phyloP scores from a whole-genome alignment of 345 rosid species.

The Hibiscus tridactylites region DNA sequence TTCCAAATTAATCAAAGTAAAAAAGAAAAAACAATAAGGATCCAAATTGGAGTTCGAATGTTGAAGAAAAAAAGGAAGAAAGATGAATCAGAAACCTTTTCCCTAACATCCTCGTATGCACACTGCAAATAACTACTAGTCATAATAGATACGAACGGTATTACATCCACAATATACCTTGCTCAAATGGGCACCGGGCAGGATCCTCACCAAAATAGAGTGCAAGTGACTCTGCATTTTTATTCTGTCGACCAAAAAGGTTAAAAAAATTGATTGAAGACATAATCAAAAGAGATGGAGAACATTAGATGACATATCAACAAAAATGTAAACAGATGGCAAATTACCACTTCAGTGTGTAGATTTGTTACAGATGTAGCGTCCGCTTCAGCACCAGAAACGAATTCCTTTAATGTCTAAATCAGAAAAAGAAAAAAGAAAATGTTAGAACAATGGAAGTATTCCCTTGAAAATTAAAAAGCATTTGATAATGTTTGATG shows the following conservation, averaged over 20 bases:
- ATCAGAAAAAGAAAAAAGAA: neutral
- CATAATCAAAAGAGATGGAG: neutral
- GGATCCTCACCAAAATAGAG: slow-evolving; percentile 97
- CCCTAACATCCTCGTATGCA: neutral
- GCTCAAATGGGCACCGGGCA: slow-evolving; percentile 89
- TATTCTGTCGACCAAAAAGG: slow-evolving; percentile 56
- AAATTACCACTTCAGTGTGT: slow-evolving; percentile 72
- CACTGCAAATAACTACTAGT: neutral
- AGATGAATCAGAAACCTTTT: neutral
- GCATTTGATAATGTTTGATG: neutral
- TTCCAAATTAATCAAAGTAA: neutral
- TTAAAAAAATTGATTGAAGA: neutral
- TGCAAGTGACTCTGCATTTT: slow-evolving; percentile 96
- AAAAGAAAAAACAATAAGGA: neutral
- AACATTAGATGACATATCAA: neutral
- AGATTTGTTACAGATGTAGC: slow-evolving; percentile 66
- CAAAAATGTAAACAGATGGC: slow-evolving; percentile 14
- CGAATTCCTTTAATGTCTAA: slow-evolving; percentile 74
- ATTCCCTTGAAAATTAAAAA: neutral
- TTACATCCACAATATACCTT: slow-evolving; percentile 46
- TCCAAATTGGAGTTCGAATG: neutral
- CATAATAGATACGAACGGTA: neutral
- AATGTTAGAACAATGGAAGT: slow-evolving; percentile 12
- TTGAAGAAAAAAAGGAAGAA: neutral
- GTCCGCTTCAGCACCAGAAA: slow-evolving; percentile 67